Conservation (phyloP, 2,329 filamentous ascomycete species). For the Stachybotrys chlorohalonatus region DNA sequence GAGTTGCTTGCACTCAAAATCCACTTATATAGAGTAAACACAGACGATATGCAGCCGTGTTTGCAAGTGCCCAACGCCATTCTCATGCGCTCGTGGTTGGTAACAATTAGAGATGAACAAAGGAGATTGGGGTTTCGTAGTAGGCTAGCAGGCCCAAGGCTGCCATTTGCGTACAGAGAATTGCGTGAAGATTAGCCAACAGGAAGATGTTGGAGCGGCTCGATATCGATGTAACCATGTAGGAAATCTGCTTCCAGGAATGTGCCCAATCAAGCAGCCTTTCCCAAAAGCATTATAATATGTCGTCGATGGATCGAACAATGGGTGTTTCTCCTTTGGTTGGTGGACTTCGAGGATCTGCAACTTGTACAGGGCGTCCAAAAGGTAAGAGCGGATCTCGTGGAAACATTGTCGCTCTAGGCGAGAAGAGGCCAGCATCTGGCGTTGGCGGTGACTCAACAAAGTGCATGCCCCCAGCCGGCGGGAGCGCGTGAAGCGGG, state of each 20-base stretch:
- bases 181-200: no score
- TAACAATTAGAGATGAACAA: no score
- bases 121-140: no score
- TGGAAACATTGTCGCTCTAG: conserved; percentile 41
- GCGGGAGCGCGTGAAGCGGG: conserved; percentile 40
- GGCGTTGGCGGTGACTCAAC: conserved; percentile 44
- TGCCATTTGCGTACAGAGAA: no score
- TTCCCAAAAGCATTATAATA: conserved; percentile 42
- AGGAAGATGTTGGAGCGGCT: no score
- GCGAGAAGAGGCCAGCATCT: conserved; percentile 44
- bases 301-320: conserved; percentile 67
- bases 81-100: no score
- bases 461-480: conserved; percentile 2
- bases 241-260: no score
- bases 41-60: no score
- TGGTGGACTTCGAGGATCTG: conserved; percentile 66
- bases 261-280: not conserved
- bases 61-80: no score
- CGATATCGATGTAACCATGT: no score
- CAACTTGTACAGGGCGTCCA: conserved; percentile 38
- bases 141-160: no score
- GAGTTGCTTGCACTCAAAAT: not conserved
- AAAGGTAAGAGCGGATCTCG: conserved; percentile 44
- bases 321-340: conserved; percentile 68
- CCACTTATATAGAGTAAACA: not conserved